Conservation (phyloP, 352 stramenopile species). For the Globisporangium abappressorium region DNA sequence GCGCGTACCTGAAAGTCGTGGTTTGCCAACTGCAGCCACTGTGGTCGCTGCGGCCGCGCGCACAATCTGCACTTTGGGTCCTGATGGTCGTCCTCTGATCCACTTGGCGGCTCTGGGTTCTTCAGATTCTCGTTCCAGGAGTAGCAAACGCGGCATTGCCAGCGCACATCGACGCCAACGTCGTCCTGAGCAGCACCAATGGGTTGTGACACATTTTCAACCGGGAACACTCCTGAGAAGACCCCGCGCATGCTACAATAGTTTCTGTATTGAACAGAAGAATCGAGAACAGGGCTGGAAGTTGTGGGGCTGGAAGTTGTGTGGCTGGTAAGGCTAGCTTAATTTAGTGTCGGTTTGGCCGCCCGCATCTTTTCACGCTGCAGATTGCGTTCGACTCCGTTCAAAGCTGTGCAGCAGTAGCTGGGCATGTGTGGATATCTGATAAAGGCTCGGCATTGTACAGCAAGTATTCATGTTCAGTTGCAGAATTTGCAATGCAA, state of each 20-base stretch:
- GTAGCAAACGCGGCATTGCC: constrained; percentile 25
- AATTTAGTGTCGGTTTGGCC: too few species aligned
- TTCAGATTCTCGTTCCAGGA: constrained; percentile 11
- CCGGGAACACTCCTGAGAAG: constrained; percentile 12
- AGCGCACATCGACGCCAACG: not conserved
- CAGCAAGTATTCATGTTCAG: too few species aligned
- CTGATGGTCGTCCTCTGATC: too few species aligned
- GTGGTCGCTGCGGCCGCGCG: constrained; percentile 17
- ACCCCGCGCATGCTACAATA: constrained; percentile 1
- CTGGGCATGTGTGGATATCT: too few species aligned
- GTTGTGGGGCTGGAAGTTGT: too few species aligned
- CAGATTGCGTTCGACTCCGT: too few species aligned
- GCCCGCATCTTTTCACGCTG: too few species aligned
- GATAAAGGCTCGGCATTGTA: not conserved
- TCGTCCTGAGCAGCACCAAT: not conserved
- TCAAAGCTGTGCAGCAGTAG: too few species aligned
- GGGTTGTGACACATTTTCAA: not conserved
- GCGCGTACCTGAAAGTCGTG: constrained; percentile 21
- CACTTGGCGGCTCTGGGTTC: not conserved
- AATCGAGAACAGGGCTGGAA: too few species aligned
- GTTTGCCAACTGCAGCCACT: constrained; percentile 29
- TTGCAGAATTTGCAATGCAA: not conserved
- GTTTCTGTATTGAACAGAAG: too few species aligned
- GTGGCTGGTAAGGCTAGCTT: too few species aligned
- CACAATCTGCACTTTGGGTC: constrained; percentile 18